These are phyloP conservation scores for Fragaria ananassa DNA, from an alignment of 306 rosid genomes.

Conservation along the genomic window DNA sequence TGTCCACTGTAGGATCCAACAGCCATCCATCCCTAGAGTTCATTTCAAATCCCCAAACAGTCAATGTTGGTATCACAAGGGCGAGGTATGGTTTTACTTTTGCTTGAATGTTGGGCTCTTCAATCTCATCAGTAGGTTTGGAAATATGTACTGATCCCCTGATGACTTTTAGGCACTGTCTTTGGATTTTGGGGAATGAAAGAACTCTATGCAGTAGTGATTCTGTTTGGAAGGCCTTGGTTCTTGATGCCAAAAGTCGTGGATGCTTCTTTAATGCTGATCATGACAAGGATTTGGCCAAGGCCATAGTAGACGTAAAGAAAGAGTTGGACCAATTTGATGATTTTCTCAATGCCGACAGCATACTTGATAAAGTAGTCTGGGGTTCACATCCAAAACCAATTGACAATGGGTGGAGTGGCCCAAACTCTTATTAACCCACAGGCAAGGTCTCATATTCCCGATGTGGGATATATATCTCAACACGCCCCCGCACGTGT, in stretches of 20 bases:
- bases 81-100: slow-evolving; percentile 42
- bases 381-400: too few relatives aligned
- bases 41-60: slow-evolving; percentile 41
- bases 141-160: not conserved
- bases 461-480: too few relatives aligned
- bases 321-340: slow-evolving; percentile 50
- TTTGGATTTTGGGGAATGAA: slow-evolving; percentile 72
- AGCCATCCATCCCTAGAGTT: slow-evolving; percentile 14
- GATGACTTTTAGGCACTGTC: slow-evolving; percentile 42
- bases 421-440: too few relatives aligned
- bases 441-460: too few relatives aligned
- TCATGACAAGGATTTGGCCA: slow-evolving; percentile 49
- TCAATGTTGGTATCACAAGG: slow-evolving; percentile 50
- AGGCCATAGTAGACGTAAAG: slow-evolving; percentile 42
- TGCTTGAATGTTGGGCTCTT: not conserved
- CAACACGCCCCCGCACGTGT: too few relatives aligned
- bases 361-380: slow-evolving; percentile 1
- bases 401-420: too few relatives aligned
- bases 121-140: not conserved
- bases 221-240: slow-evolving; percentile 48
- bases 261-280: slow-evolving; percentile 56
- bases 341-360: slow-evolving; percentile 50
- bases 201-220: slow-evolving; percentile 33
- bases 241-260: slow-evolving; percentile 52
- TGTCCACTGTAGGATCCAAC: slow-evolving; percentile 42